A percentile compares a stretch with the other conserved stretches of the same genome.
Evolutionary conservation across 1,284 basidiomycete species (phyloP).

Genomic region (Leccinum solheimii): DNA sequence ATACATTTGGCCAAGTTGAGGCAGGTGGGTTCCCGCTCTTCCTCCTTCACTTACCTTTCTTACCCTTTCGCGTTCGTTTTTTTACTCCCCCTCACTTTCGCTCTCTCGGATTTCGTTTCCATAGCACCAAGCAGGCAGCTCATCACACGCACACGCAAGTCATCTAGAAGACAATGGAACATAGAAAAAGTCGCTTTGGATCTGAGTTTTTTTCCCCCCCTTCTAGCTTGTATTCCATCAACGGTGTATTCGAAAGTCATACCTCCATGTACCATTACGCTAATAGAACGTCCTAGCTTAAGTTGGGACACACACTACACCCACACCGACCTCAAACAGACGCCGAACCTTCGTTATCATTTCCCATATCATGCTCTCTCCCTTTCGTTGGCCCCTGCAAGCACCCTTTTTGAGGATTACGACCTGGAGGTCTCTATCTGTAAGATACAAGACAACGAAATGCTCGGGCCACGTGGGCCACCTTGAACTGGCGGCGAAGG

Average conservation of each 20-base stretch:
- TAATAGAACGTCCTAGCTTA: constrained; percentile 10
- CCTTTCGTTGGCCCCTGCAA: background rate
- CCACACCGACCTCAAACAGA: background rate
- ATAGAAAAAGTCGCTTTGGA: background rate
- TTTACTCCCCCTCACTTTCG: background rate
- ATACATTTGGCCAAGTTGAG: constrained; percentile 88
- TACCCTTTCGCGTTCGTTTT: background rate
- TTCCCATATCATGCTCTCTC: background rate
- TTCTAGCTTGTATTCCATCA: constrained; percentile 15
- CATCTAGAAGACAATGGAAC: constrained; percentile 27
- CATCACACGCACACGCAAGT: constrained; percentile 28
- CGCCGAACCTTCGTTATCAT: background rate
- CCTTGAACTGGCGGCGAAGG: background rate
- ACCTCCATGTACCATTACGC: constrained; percentile 13
- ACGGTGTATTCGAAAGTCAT: constrained; percentile 21
- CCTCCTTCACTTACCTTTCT: too few relatives aligned
- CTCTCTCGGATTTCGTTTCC: background rate
- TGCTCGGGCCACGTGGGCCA: background rate
- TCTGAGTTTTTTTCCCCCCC: background rate
- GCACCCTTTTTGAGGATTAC: background rate
- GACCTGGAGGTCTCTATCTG: background rate
- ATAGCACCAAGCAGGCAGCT: constrained; percentile 32
- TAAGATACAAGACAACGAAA: background rate
- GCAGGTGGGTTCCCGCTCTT: constrained; percentile 52
- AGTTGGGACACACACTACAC: background rate